phyloP scores from a whole-genome alignment of 2,329 filamentous ascomycete species.

The Alternaria ventricosa region DNA sequence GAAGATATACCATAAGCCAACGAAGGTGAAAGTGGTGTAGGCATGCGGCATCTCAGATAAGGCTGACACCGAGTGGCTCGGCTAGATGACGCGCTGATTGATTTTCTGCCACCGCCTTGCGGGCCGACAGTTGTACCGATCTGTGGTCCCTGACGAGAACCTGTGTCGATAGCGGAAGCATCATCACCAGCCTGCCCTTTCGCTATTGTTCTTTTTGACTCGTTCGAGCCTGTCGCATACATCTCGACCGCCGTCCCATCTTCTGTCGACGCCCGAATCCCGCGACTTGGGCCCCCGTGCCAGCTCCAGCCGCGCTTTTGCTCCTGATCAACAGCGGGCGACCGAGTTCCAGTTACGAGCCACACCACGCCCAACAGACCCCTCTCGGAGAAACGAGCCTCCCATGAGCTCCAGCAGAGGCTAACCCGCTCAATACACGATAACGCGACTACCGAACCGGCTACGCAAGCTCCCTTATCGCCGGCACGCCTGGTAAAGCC shows the following conservation, averaged over 20 bases:
- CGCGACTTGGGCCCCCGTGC: constrained; percentile 17
- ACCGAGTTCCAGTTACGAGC: constrained; percentile 19
- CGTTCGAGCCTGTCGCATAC: constrained; percentile 28
- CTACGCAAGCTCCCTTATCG: constrained; percentile 28
- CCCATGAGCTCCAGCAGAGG: constrained; percentile 28
- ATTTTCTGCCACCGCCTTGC: constrained; percentile 20
- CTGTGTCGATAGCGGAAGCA: constrained; percentile 17
- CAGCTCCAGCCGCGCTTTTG: constrained; percentile 33
- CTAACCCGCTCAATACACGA: constrained; percentile 12
- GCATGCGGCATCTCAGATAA: not conserved
- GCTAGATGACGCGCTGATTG: constrained; percentile 18
- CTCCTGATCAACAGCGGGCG: constrained; percentile 33
- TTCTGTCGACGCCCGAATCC: constrained; percentile 19
- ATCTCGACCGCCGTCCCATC: constrained; percentile 11
- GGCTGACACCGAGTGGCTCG: not conserved
- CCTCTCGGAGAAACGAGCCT: constrained; percentile 13
- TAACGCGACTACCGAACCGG: constrained; percentile 22
- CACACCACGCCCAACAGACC: constrained; percentile 18
- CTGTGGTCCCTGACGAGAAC: constrained; percentile 20
- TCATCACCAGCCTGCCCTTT: constrained; percentile 17
- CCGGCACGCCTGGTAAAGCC: constrained; percentile 41
- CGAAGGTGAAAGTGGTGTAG: not conserved
- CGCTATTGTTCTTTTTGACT: constrained; percentile 16
- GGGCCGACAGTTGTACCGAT: constrained; percentile 14
- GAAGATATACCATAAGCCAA: not conserved